Evolutionary conservation across 139 green algal species (phyloP).

Genomic region (Dunaliella sp.): DNA sequence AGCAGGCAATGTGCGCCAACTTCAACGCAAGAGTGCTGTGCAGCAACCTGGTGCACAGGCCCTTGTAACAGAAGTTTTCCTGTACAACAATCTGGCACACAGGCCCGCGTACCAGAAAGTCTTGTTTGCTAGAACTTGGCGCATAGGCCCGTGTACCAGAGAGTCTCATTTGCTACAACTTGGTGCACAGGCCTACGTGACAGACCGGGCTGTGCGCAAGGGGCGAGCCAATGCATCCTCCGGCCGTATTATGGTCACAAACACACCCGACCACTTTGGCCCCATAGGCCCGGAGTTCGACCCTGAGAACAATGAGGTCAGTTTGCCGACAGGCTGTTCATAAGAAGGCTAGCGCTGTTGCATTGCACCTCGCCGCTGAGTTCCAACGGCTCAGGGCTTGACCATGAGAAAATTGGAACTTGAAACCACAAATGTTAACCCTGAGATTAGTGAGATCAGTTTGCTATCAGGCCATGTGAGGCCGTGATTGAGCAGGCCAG

Average conservation of each 20-base stretch:
- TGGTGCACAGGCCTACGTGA: conserved; percentile 20
- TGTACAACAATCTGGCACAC: neutral
- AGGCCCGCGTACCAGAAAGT: neutral
- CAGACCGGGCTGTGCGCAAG: conserved; percentile 36
- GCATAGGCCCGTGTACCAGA: neutral
- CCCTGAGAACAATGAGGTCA: conserved; percentile 64
- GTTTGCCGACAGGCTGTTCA: too few relatives aligned
- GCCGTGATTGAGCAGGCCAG: too few relatives aligned
- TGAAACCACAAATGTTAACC: too few relatives aligned
- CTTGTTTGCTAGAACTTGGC: neutral
- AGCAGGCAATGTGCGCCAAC: conserved; percentile 40
- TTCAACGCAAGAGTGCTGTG: too few relatives aligned
- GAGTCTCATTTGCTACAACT: neutral
- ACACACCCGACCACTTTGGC: conserved; percentile 88
- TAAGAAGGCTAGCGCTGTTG: too few relatives aligned
- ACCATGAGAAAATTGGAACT: too few relatives aligned
- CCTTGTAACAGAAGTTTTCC: conserved; percentile 9
- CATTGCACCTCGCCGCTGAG: too few relatives aligned
- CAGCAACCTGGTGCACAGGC: conserved; percentile 24
- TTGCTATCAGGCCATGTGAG: too few relatives aligned
- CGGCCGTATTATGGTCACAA: conserved; percentile 88
- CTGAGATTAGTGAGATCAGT: too few relatives aligned
- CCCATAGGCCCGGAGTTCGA: conserved; percentile 89
- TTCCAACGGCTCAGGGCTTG: too few relatives aligned
- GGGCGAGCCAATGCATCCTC: conserved; percentile 87